These are phyloP conservation scores for Phytophthora citrophthora DNA, from an alignment of 352 stramenopile genomes.

Conservation along the genomic window DNA sequence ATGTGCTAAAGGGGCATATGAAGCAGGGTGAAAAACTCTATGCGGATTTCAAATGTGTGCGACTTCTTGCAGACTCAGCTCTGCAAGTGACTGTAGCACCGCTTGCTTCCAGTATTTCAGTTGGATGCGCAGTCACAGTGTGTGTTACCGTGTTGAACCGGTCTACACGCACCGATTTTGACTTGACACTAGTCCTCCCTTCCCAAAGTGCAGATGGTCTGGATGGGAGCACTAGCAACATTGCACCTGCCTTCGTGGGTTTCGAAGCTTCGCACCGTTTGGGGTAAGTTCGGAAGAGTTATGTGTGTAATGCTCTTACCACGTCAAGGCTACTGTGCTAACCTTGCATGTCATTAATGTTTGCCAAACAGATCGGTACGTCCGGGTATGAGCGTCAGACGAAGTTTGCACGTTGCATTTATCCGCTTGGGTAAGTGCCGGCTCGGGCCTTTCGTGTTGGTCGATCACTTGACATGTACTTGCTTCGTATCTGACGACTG, in stretches of 20 bases:
- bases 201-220: constrained; percentile 3
- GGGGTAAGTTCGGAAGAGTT: constrained; percentile 44
- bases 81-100: constrained; percentile 54
- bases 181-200: constrained; percentile 70
- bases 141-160: constrained; percentile 67
- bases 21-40: constrained; percentile 14
- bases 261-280: constrained; percentile 77
- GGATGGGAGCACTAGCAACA: neutral
- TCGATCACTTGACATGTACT: constrained; percentile 63
- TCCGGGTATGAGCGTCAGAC: constrained; percentile 61
- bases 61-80: constrained; percentile 46
- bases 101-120: constrained; percentile 22
- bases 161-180: constrained; percentile 52
- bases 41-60: constrained; percentile 38
- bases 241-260: constrained; percentile 38
- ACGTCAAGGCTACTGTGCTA: neutral
- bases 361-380: constrained; percentile 40
- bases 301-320: constrained; percentile 12
- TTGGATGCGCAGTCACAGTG: constrained; percentile 26
- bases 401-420: constrained; percentile 68
- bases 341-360: constrained; percentile 1
- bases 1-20: constrained; percentile 12
- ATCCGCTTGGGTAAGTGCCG: constrained; percentile 48
- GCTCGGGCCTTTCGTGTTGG: constrained; percentile 59
- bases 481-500: constrained; percentile 62